Evolutionary conservation across 768 basidiomycete species (phyloP), one percentile per base, ranked within the genome.

Genomic region (Leccinum arenicola): DNA sequence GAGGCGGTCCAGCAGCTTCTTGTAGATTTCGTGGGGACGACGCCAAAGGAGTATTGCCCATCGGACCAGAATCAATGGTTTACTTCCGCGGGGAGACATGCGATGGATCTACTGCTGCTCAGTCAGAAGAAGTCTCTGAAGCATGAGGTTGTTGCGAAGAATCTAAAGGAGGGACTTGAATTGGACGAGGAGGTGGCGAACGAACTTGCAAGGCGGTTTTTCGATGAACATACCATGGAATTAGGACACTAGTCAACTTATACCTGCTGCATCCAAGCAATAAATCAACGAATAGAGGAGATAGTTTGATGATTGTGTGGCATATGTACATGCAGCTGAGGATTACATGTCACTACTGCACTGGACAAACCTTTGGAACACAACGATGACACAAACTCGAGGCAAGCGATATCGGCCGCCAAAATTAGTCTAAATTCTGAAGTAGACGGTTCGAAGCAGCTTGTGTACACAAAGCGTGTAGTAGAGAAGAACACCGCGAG

Each of bases 51-150:
- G 29, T 60, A 57, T 52, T 43, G 48, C 43, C 68, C 61, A 6
- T 50, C 54, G 6, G 57, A 68, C 6, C 21, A 12, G 5, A 23
- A 47, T 6, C 43, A 21, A 15, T 69, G 68, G 68, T 66, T 70
- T 50, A 49, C 61, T 0, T 21, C 5, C 29, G 50, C 68, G 53
- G 66, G 59, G n/a, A 68, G 15, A 15, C 36, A 53, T 23, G 14
- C 60, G 25, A 68, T 57, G 60, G 57, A 61, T 21, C 56, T 68
- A 40, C 52, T 70, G 9, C 3, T 61, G 27, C 55, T 4, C 17
- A 58, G 61, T 15, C 57, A 52, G 38, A 56, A 52, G 35, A 51
- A 31, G 49, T 27, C 54, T 3, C 27, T 70, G 11, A 52, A 54
- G 48, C 56, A 25, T 6, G 67, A 70, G 9, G 36, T 23, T 4